Evolutionary conservation across 2,329 filamentous ascomycete species (phyloP), one percentile per base, ranked within the genome.

Genomic region (Trichoderma cornu-damae): DNA sequence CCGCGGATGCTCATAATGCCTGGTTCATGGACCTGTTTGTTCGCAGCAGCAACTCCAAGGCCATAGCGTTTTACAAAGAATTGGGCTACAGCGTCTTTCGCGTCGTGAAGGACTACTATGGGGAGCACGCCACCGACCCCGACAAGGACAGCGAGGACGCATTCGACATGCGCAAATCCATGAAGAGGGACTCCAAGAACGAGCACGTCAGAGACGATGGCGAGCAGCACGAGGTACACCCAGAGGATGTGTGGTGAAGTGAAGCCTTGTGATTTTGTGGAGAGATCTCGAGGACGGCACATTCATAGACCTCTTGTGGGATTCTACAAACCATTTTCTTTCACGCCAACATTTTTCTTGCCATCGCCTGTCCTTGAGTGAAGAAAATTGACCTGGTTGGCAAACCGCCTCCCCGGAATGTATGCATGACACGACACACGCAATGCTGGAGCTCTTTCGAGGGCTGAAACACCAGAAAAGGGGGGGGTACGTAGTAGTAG

Each of bases 1-100:
- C 85, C 2, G 90, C 89, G 38, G 88, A 96, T 65, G 86, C 85
- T 50, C 86, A 90, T 63, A 78, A 95, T 61, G 87, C 90, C 44
- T 97, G 90, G 89, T 99, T 99, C 69, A 89, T 97, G 43, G 94
- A 99, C 72, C 74, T 99, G 50, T 99, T 96, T 68, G 94, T 99
- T 44, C 81, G 94, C 42, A 87, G 86, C 62, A 92, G 90, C 67
- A 99, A 99, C 71, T 80, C 84, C 67, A 86, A 89, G 62, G 94
- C 94, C 6, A 92, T 96, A 66, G 80, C 82, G 50, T 86, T 99
- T 73, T 99, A 99, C 72, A 86, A 88, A 70, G 88, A 84, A 64
- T 86, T 97, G 82, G 94, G 94, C 63, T 96, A 99, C 71, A 91
- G 85, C 59, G 88, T 97, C 46, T 99, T 88, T 73, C 81, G 94